Base-by-base conservation (phyloP, 2,329 filamentous ascomycete genomes). In the Aureobasidium vineae region DNA sequence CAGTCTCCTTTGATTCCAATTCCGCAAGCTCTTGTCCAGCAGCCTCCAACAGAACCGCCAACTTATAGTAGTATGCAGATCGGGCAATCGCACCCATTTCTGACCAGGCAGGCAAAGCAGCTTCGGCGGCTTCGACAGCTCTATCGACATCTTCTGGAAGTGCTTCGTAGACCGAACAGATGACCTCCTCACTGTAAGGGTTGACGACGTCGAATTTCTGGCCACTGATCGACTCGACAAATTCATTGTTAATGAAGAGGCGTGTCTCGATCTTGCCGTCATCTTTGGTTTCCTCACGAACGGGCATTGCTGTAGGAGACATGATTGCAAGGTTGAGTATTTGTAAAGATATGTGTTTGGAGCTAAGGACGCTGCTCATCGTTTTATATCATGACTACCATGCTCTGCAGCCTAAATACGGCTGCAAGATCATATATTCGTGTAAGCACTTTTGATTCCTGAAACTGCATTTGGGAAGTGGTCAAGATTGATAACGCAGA, bases 61-160 rank as follows among this genome's bases (percentile, higher is more conserved):
- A 68, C 21, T 66, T 68, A 45, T 66, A 47, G 52, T 66, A 66
- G 23, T 23, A 60, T 5, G n/a, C 47, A 13, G 66, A 36, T n/a
- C 66, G 53, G 11, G 54, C 31, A 5, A 41, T 11, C 2, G 41
- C 28, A 21, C 52, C 38, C 53, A 66, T 23, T 2, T 56, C 64
- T 15, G 38, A n/a, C 66, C 66, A 68, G 4, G 61, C 78, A 67
- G 85, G 85, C 74, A 92, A 86, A 2, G 90, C 90, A 70, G 83
- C 83, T 61, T 88, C 84, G 43, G 90, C 90, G 3, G 90, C 88
- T 36, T 82, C 79, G 21, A 92, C 90, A 16, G 90, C 90, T 11
- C 77, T 79, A 75, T 92, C 87, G 64, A 92, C 85, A 77, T 92
- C 90, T 23, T 86, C 82, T 0, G 81, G 77, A 19, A 63, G 41